Base-by-base conservation (phyloP, 176 grass and related monocot species). In the Avena atlantica region DNA sequence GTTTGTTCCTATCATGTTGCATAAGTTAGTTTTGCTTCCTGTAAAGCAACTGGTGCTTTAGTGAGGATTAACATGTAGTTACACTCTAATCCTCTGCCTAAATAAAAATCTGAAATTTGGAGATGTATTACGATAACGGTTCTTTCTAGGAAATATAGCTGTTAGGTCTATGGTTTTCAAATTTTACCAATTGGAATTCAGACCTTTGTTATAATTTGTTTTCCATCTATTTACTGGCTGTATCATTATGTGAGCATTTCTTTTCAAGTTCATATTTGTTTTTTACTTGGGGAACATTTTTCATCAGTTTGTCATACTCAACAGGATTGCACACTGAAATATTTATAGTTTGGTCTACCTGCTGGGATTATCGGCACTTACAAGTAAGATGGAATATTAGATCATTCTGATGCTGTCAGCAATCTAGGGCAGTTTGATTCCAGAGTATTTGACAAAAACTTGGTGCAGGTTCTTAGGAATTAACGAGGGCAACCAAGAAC, bases 331-430 rank as follows among this genome's bases (percentile, higher is more conserved):
- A 91, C 89, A 88, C 76, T 88, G 89, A 91, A 84, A 91, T 68
- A 85, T 88, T 88, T 88, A 86, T 91, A 81, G 82, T 91, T 88
- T 91, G 85, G 85, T 88, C 85, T 84, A 76, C 85, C 81, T 84
- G 86, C 89, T 91, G 85, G 89, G 89, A 91, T 84, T 87, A 80
- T 91, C 89, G 89, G 81, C 89, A 85, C 48, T 88, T 87, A 91
- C 89, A 91, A 91, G 89, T 91, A 91, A 91, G 89, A 87, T 88
- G 89, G 89, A 91, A 51, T 87, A 91, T 91, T 83, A 91, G 89
- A 91, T 81, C 89, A 87, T 91, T 91, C 76, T 91, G 89, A 91
- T 90, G 89, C 85, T 79, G 81, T 80, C 81, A 84, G 81, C 85
- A 84, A 84, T 87, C 89, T 79, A 29, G 85, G 85, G 79, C 68